Evolutionary conservation across 1,139 yeast genomes (phyloP).

Genomic region (Suhomyces terraborum): DNA sequence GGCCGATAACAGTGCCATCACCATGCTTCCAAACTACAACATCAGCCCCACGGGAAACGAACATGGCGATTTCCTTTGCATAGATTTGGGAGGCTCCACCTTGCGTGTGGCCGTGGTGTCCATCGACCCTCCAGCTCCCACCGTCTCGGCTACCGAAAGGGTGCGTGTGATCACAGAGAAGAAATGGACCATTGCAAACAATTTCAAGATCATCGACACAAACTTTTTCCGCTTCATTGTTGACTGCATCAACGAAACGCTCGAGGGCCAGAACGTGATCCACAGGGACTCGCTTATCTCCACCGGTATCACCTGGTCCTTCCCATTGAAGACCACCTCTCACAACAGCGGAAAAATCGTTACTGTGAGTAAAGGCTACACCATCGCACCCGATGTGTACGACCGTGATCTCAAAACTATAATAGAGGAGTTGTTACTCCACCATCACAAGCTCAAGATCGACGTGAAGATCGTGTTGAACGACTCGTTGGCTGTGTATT

Average conservation of each 20-base stretch:
- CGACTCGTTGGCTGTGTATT: slow-evolving; percentile 50
- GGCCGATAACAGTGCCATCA: slow-evolving; percentile 28
- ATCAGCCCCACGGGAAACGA: slow-evolving; percentile 47
- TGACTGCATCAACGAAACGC: slow-evolving; percentile 33
- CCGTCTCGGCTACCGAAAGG: slow-evolving; percentile 13
- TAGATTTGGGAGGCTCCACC: slow-evolving; percentile 61
- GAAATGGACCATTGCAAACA: slow-evolving; percentile 45
- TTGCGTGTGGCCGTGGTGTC: slow-evolving; percentile 50
- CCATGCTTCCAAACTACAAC: slow-evolving; percentile 52
- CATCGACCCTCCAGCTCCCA: slow-evolving; percentile 22
- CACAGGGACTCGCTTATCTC: slow-evolving; percentile 24
- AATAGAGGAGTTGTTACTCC: slow-evolving; percentile 34
- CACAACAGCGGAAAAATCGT: slow-evolving; percentile 49
- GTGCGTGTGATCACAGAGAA: slow-evolving; percentile 35
- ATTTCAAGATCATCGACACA: slow-evolving; percentile 38
- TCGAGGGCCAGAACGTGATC: slow-evolving; percentile 31
- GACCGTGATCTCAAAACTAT: slow-evolving; percentile 45
- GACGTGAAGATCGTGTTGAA: slow-evolving; percentile 42
- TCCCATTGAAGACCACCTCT: slow-evolving; percentile 49
- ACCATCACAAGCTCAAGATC: slow-evolving; percentile 27
- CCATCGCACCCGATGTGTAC: slow-evolving; percentile 40
- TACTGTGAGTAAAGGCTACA: slow-evolving; percentile 55
- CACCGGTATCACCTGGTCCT: slow-evolving; percentile 61
- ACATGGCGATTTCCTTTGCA: slow-evolving; percentile 45
- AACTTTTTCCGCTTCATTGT: slow-evolving; percentile 47